Conservation (phyloP, 2,329 filamentous ascomycete species). For the Scytalidium lignicola region DNA sequence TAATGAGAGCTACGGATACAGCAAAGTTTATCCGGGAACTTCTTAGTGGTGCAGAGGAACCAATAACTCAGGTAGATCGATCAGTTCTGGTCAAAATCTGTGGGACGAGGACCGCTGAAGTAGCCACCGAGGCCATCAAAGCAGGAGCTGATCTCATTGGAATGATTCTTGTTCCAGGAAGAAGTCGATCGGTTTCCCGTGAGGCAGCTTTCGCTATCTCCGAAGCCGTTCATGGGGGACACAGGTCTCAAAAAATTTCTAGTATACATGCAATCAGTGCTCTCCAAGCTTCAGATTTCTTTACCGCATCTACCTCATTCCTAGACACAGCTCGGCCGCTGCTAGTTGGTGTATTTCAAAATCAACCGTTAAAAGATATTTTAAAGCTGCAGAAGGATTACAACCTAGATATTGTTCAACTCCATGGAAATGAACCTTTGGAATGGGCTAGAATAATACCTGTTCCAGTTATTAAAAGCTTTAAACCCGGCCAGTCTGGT, state of each 20-base stretch:
- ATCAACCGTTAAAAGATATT: conserved; percentile 80
- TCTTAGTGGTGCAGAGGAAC: conserved; percentile 51
- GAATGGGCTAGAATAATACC: conserved; percentile 90
- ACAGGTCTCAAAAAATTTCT: conserved; percentile 12
- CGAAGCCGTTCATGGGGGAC: conserved; percentile 58
- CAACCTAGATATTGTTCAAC: conserved; percentile 80
- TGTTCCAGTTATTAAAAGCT: conserved; percentile 84
- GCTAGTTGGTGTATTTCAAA: conserved; percentile 89
- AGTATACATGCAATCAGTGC: conserved; percentile 21
- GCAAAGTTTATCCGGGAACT: conserved; percentile 78
- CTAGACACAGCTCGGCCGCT: conserved; percentile 58
- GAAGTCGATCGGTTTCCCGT: conserved; percentile 73
- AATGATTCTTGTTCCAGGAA: conserved; percentile 81
- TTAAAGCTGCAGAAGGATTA: conserved; percentile 72
- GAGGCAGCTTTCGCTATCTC: conserved; percentile 80
- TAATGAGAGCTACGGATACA: conserved; percentile 87
- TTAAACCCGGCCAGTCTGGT: conserved; percentile 61
- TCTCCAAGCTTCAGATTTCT: conserved; percentile 59
- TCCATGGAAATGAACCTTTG: conserved; percentile 86
- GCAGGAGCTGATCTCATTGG: conserved; percentile 89
- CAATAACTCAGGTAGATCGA: conserved; percentile 32
- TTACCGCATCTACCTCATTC: conserved; percentile 47
- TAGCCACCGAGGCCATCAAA: conserved; percentile 73
- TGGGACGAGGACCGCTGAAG: conserved; percentile 79
- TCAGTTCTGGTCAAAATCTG: conserved; percentile 86